phyloP scores from a whole-genome alignment of 1,284 basidiomycete species.

The Takashimella koratensis region DNA sequence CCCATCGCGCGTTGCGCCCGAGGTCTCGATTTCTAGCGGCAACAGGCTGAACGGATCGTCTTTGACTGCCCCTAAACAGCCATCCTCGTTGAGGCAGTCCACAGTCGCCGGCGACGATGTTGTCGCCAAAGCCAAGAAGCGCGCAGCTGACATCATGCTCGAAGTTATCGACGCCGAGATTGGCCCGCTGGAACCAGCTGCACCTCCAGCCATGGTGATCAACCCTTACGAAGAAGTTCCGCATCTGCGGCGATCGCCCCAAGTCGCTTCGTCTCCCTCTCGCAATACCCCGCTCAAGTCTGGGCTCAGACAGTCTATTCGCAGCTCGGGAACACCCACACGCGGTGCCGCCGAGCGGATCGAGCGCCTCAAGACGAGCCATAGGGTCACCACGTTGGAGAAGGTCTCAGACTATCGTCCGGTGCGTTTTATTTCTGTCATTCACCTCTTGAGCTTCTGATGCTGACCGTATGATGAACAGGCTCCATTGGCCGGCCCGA shows the following conservation, averaged over 20 bases:
- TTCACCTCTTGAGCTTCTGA: not conserved
- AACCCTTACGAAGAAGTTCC: constrained; percentile 37
- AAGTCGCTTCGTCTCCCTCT: not conserved
- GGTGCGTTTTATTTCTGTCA: not conserved
- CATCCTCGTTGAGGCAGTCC: constrained; percentile 20
- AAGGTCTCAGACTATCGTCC: constrained; percentile 11
- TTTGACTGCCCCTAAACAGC: constrained; percentile 6
- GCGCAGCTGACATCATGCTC: constrained; percentile 37
- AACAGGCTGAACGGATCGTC: not conserved
- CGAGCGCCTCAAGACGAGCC: constrained; percentile 14
- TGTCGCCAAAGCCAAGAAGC: constrained; percentile 24
- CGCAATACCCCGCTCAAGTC: not conserved
- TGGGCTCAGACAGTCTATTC: constrained; percentile 2
- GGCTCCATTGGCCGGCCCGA: not conserved
- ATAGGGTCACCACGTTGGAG: constrained; percentile 19
- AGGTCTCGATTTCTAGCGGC: constrained; percentile 10
- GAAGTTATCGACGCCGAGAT: constrained; percentile 36
- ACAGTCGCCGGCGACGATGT: constrained; percentile 4
- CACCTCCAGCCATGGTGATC: constrained; percentile 26
- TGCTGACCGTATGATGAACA: not conserved
- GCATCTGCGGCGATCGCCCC: constrained; percentile 2
- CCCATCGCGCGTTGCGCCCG: constrained; percentile 1
- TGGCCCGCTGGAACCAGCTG: constrained; percentile 16
- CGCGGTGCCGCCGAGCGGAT: constrained; percentile 43
- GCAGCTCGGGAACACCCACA: constrained; percentile 20